phyloP scores from a whole-genome alignment of 2,329 filamentous ascomycete species.

The Ophiostoma piceae region DNA sequence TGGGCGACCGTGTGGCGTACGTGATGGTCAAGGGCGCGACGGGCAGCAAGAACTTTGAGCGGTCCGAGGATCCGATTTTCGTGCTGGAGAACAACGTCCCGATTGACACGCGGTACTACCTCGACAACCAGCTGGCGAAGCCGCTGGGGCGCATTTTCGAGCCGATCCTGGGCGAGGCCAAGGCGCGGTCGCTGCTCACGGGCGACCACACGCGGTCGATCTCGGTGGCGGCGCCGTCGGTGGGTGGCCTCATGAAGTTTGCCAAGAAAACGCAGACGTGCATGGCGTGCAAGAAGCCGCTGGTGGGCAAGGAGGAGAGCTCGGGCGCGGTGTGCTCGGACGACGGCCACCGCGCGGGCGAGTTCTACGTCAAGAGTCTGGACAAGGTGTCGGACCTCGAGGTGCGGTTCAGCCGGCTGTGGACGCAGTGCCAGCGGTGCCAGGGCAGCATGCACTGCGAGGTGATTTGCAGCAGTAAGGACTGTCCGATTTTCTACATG shows the following conservation, averaged over 20 bases:
- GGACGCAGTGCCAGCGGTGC: conserved; percentile 97
- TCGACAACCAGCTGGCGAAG: conserved; percentile 97
- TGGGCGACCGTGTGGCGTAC: conserved; percentile 95
- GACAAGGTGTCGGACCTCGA: conserved; percentile 87
- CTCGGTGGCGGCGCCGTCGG: conserved; percentile 80
- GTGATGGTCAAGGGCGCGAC: conserved; percentile 91
- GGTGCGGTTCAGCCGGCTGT: conserved; percentile 83
- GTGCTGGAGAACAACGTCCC: conserved; percentile 96
- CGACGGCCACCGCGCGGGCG: conserved; percentile 77
- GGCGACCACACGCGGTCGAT: conserved; percentile 95
- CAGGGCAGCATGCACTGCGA: conserved; percentile 98
- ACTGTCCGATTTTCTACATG: conserved; percentile 99
- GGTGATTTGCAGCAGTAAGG: conserved; percentile 92
- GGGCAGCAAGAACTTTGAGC: conserved; percentile 92
- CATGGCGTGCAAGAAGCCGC: conserved; percentile 97
- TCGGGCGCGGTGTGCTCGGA: conserved; percentile 77
- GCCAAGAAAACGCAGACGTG: conserved; percentile 96
- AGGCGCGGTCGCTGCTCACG: conserved; percentile 76
- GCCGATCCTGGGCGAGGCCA: conserved; percentile 82
- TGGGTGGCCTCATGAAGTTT: conserved; percentile 97
- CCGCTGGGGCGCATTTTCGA: conserved; percentile 94
- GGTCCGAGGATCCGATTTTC: conserved; percentile 93
- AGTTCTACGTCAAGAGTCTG: conserved; percentile 89
- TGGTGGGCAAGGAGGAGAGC: conserved; percentile 70
- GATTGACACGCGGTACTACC: conserved; percentile 96